Evolutionary conservation across 2,329 filamentous ascomycete species (phyloP), one percentile per base, ranked within the genome.

Genomic region (Colletotrichum cordylinicola): DNA sequence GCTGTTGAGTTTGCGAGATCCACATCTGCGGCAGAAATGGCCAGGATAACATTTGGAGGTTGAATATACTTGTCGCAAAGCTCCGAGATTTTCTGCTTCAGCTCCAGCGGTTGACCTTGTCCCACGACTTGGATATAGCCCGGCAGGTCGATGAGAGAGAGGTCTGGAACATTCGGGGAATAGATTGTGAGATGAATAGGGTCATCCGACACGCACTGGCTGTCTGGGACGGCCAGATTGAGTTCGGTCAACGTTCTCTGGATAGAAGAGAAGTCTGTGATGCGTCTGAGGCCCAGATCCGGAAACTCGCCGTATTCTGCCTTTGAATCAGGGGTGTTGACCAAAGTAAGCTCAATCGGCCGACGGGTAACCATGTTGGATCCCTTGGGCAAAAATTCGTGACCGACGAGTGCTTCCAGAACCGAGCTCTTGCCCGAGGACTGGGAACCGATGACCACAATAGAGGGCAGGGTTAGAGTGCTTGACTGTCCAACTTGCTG

Each of bases 41-140:
- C 97, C 9, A 99, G 90, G 77, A 99, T 98, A 79, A 99, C 94
- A 82, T 99, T 99, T 0, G 98, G 97, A 8, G 96, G 88, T 82
- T 98, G 95, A 67, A 99, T 99, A 82, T 99, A 99, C 86, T 98
- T 98, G 85, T 99, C 97, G 83, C 97, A 99, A 15, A 99, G 92
- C 81, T 98, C 96, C 4, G 95, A 92, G 78, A 99, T 99, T 87
- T 98, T 98, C 82, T 98, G 94, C 86, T 98, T 98, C 70, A 99
- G 88, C 84, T 98, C 94, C 5, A 94, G 87, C 0, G 97, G 97
- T 81, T 99, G 97, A 80, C 98, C 95, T 69, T 95, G 92, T 16
- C 96, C 96, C 15, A 95, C 94, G 37, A 99, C 96, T 82, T 99
- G 98, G 70, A 99, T 99, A 83, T 99, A 99, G 7, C 97, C 97